A percentile compares a stretch with the other conserved stretches of the same genome.
Conservation (phyloP, 306 rosid species). For the Fragaria vesca region DNA sequence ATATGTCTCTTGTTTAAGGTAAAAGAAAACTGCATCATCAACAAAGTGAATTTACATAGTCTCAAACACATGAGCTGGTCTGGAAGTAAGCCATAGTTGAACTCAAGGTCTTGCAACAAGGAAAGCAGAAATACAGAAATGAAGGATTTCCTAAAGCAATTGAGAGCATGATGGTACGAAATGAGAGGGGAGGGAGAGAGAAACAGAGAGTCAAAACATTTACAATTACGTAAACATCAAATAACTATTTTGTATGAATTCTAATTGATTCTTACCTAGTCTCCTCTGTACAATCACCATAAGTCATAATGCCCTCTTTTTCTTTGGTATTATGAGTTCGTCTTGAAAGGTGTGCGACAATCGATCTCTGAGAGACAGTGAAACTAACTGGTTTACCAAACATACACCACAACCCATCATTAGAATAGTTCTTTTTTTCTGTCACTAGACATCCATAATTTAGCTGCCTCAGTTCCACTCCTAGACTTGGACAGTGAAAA, state of each 20-base stretch:
- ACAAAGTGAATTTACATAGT: not conserved
- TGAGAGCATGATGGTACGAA: not conserved
- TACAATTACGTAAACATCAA: not conserved
- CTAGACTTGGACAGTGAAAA: slow-evolving; percentile 39
- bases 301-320: slow-evolving; percentile 53
- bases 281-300: slow-evolving; percentile 48
- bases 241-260: not conserved
- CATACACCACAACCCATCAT: slow-evolving; percentile 30
- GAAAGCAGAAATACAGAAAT: not conserved
- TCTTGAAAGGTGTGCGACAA: slow-evolving; percentile 48
- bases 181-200: not conserved
- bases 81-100: not conserved
- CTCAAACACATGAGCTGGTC: not conserved
- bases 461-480: slow-evolving; percentile 40
- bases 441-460: slow-evolving; percentile 31
- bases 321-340: slow-evolving; percentile 57
- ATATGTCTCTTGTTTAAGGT: not conserved
- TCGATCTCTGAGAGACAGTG: slow-evolving; percentile 41
- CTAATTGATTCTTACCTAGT: slow-evolving; percentile 43
- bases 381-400: slow-evolving; percentile 48
- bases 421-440: slow-evolving; percentile 36
- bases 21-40: not conserved
- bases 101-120: not conserved
- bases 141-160: not conserved
- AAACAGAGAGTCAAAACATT: not conserved